These are phyloP conservation scores for Penicillium sp. DNA, from an alignment of 2,329 filamentous ascomycete species.

Conservation along the genomic window DNA sequence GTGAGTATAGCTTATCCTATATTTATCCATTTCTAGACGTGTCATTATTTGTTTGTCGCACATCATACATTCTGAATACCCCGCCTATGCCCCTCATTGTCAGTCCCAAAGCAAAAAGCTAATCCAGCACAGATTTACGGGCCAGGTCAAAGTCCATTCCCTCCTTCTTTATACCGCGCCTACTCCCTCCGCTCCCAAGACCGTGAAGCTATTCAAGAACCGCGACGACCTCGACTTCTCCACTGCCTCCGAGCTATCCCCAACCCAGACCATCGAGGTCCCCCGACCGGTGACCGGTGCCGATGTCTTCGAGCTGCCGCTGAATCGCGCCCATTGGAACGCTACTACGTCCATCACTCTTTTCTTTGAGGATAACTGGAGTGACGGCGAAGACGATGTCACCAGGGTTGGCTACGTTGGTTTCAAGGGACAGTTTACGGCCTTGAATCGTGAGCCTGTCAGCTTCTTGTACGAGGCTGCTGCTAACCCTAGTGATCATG, in stretches of 20 bases:
- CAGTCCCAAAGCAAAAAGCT: constrained; percentile 7
- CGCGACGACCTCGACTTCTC: constrained; percentile 80
- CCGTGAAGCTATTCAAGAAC: constrained; percentile 84
- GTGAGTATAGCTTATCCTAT: constrained; percentile 47
- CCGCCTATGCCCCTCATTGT: constrained; percentile 26
- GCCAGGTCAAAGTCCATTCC: constrained; percentile 86
- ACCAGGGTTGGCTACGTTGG: constrained; percentile 77
- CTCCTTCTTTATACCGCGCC: constrained; percentile 78
- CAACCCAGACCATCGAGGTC: constrained; percentile 73
- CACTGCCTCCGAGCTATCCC: constrained; percentile 62
- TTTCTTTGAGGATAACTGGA: constrained; percentile 91
- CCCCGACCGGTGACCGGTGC: constrained; percentile 59
- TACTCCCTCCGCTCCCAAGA: constrained; percentile 67
- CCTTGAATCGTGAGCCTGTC: constrained; percentile 72
- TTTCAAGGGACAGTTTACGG: constrained; percentile 93
- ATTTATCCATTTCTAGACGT: neutral
- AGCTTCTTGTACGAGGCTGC: constrained; percentile 92
- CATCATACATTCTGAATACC: constrained; percentile 12
- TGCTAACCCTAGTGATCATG: constrained; percentile 83
- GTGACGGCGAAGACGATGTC: constrained; percentile 71
- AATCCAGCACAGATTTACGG: constrained; percentile 65
- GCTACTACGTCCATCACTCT: constrained; percentile 75
- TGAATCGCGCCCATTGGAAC: constrained; percentile 84
- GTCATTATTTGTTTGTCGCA: neutral
- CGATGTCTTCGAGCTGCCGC: constrained; percentile 76